phyloP scores from a whole-genome alignment of 2,329 filamentous ascomycete genomes.

The Bipolaris victoriae region DNA sequence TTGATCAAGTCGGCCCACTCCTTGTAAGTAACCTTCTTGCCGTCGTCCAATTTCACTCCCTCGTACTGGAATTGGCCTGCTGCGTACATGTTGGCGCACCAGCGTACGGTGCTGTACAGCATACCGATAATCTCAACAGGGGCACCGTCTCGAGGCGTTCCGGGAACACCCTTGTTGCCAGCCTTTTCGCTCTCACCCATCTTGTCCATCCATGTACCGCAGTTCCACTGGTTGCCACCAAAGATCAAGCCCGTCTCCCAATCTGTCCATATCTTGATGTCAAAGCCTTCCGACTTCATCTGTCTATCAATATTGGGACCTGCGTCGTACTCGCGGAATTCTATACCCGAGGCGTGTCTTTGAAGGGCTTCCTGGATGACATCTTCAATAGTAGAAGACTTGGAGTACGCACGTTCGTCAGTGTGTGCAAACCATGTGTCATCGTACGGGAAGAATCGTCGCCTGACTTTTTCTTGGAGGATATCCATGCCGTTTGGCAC shows the following conservation, averaged over 20 bases:
- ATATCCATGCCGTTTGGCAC: slow-evolving; percentile 77
- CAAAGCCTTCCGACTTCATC: slow-evolving; percentile 91
- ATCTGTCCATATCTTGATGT: slow-evolving; percentile 88
- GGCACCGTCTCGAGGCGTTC: slow-evolving; percentile 94
- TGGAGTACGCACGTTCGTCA: slow-evolving; percentile 84
- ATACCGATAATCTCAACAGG: slow-evolving; percentile 95
- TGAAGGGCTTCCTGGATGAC: slow-evolving; percentile 93
- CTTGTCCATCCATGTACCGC: slow-evolving; percentile 99
- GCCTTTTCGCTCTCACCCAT: slow-evolving; percentile 98
- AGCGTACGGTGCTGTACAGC: slow-evolving; percentile 84
- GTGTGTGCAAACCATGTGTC: slow-evolving; percentile 90
- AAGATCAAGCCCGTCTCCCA: slow-evolving; percentile 92
- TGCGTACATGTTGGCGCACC: slow-evolving; percentile 73
- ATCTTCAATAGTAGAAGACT: slow-evolving; percentile 81
- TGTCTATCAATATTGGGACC: slow-evolving; percentile 86
- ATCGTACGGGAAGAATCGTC: slow-evolving; percentile 92
- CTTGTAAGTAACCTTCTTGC: slow-evolving; percentile 67
- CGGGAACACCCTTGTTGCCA: slow-evolving; percentile 89
- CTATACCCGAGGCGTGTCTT: slow-evolving; percentile 86
- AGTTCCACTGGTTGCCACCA: slow-evolving; percentile 92
- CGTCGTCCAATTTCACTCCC: slow-evolving; percentile 71
- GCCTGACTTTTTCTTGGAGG: slow-evolving; percentile 75
- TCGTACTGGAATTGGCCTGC: slow-evolving; percentile 74
- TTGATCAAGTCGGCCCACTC: slow-evolving; percentile 84
- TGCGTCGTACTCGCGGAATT: slow-evolving; percentile 93